Conservation (phyloP, 192 early-diverging fungal species). For the Umbelopsis isabellina region DNA sequence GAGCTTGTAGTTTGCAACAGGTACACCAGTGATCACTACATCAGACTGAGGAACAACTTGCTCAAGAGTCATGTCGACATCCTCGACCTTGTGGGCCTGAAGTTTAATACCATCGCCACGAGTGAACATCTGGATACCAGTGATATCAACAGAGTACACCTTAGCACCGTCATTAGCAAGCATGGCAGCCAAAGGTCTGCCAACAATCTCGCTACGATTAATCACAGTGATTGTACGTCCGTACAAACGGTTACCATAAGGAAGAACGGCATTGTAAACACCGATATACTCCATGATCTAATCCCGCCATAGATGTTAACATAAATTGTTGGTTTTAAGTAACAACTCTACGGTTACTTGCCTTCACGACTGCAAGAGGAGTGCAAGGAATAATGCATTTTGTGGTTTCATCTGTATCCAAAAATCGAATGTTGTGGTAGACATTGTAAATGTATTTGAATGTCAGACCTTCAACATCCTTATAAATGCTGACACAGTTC, state of each 20-base stretch:
- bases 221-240: constrained; percentile 91
- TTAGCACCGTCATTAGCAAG: constrained; percentile 98
- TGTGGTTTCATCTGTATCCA: constrained; percentile 78
- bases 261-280: constrained; percentile 86
- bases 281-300: constrained; percentile 93
- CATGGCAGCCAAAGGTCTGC: constrained; percentile 94
- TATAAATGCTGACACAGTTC: constrained; percentile 82
- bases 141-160: constrained; percentile 94
- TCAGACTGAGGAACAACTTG: constrained; percentile 88
- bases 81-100: constrained; percentile 72
- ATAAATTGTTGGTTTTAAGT: not conserved
- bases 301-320: not conserved
- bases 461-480: constrained; percentile 97
- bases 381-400: constrained; percentile 99
- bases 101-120: constrained; percentile 67
- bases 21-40: constrained; percentile 98
- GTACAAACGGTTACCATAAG: constrained; percentile 93
- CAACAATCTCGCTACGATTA: constrained; percentile 97
- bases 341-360: constrained; percentile 28
- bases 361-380: constrained; percentile 96
- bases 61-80: constrained; percentile 71
- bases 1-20: constrained; percentile 85
- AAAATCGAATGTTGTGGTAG: constrained; percentile 82
- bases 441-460: constrained; percentile 95
- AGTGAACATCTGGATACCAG: constrained; percentile 79